A percentile compares a stretch with the other conserved stretches of the same genome.
phyloP scores from a whole-genome alignment of 352 stramenopile species.

The Pythium utonaiense region DNA sequence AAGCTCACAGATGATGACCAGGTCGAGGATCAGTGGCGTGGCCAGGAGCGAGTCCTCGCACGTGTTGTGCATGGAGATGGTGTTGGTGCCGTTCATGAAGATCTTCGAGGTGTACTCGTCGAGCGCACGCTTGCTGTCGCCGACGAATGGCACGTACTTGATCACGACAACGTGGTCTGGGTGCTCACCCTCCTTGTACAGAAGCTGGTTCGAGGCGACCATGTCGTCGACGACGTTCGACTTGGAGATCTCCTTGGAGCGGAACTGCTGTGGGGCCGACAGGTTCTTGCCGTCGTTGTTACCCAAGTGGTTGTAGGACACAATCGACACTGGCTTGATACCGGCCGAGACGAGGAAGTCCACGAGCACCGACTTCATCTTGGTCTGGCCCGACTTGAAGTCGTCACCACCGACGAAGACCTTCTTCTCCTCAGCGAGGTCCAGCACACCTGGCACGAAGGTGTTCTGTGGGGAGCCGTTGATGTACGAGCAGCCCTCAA shows the following conservation, averaged over 20 bases:
- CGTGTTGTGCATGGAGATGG: constrained; percentile 99
- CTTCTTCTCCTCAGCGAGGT: constrained; percentile 92
- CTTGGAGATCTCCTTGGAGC: constrained; percentile 99
- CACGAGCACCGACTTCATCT: constrained; percentile 99
- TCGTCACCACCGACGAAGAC: constrained; percentile 98
- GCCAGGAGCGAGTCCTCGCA: constrained; percentile 99
- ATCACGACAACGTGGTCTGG: constrained; percentile 99
- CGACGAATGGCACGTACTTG: constrained; percentile 99
- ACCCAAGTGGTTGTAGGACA: constrained; percentile 99
- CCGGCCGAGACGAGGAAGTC: constrained; percentile 98
- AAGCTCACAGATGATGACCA: constrained; percentile 97
- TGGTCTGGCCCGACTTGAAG: constrained; percentile 99
- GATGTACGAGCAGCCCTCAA: constrained; percentile 99
- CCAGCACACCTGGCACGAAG: constrained; percentile 97
- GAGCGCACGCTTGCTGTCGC: constrained; percentile 99
- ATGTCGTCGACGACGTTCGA: constrained; percentile 99
- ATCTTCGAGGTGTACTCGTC: constrained; percentile 99
- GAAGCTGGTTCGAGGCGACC: constrained; percentile 95
- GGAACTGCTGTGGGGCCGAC: constrained; percentile 97
- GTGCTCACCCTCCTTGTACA: constrained; percentile 98
- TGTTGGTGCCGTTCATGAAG: constrained; percentile 99
- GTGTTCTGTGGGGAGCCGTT: constrained; percentile 99
- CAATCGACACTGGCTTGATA: constrained; percentile 99
- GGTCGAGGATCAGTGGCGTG: constrained; percentile 97
- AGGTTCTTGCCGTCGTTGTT: constrained; percentile 99